Conservation (phyloP, 257 asterid genomes). For the Eustoma russellianum region DNA sequence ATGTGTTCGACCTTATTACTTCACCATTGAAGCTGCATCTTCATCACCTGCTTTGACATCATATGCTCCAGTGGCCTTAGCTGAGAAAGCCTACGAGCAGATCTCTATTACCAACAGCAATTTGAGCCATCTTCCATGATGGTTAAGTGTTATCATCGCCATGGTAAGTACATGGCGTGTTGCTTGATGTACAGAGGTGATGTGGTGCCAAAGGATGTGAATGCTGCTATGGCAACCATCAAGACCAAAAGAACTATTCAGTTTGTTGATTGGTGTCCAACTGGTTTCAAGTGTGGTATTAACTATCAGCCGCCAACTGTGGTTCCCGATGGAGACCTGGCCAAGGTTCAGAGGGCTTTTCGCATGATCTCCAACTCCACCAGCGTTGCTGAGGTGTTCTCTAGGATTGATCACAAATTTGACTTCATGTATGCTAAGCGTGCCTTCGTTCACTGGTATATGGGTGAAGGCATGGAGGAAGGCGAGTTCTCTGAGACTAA, state of each 20-base stretch:
- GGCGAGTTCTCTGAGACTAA: conserved; percentile 95
- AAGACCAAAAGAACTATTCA: conserved; percentile 96
- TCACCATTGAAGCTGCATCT: too few relatives aligned
- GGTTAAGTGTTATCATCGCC: conserved; percentile 94
- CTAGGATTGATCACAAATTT: conserved; percentile 86
- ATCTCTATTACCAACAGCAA: conserved; percentile 92
- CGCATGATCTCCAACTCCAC: conserved; percentile 96
- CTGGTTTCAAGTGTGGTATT: conserved; percentile 94
- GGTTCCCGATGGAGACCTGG: conserved; percentile 90
- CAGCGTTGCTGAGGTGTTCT: conserved; percentile 94
- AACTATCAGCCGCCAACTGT: conserved; percentile 97
- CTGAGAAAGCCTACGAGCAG: conserved; percentile 91
- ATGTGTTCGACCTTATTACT: too few relatives aligned
- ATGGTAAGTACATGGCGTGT: conserved; percentile 97
- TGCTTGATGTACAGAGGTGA: conserved; percentile 96
- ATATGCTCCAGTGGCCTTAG: conserved; percentile 91
- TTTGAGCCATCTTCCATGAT: conserved; percentile 97
- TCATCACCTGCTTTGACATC: too few relatives aligned
- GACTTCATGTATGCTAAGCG: conserved; percentile 91
- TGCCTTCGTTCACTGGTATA: conserved; percentile 94
- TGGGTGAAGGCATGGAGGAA: conserved; percentile 99
- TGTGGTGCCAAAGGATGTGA: conserved; percentile 91
- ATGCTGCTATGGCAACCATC: conserved; percentile 93
- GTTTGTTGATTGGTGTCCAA: conserved; percentile 97
- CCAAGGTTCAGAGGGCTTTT: conserved; percentile 95